Percentiles rank a stretch among this genome's conserved stretches.
phyloP scores from a whole-genome alignment of 176 grass and related monocot species.

The Metroxylon sagu region DNA sequence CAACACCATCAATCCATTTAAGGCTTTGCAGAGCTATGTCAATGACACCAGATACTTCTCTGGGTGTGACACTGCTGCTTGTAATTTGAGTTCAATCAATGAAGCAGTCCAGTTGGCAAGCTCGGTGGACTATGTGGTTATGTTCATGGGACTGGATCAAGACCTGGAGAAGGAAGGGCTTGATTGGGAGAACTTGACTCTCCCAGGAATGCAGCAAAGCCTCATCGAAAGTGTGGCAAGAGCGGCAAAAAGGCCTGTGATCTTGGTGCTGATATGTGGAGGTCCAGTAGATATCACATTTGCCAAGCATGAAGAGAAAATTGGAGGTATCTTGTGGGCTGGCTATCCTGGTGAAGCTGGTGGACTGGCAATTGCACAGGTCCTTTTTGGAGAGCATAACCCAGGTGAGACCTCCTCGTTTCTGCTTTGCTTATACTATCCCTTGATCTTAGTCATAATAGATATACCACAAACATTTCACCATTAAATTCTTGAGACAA shows the following conservation, averaged over 20 bases:
- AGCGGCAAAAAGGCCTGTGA: slow-evolving; percentile 37
- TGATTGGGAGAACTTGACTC: slow-evolving; percentile 42
- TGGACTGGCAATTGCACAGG: slow-evolving; percentile 47
- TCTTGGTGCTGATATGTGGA: slow-evolving; percentile 70
- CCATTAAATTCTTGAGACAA: neutral
- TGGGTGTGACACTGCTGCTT: slow-evolving; percentile 38
- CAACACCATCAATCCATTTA: slow-evolving; percentile 31
- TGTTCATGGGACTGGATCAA: slow-evolving; percentile 64
- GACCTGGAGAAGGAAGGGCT: slow-evolving; percentile 55
- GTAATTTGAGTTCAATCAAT: neutral
- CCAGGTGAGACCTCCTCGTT: slow-evolving; percentile 24
- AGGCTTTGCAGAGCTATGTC: slow-evolving; percentile 21
- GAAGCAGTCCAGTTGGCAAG: slow-evolving; percentile 25
- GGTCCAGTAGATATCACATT: slow-evolving; percentile 63
- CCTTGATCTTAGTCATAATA: neutral
- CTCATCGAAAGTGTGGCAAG: slow-evolving; percentile 48
- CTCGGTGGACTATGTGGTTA: slow-evolving; percentile 29
- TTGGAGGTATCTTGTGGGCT: slow-evolving; percentile 59
- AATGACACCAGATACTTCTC: slow-evolving; percentile 18
- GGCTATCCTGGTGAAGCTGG: slow-evolving; percentile 71
- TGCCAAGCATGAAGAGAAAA: slow-evolving; percentile 38
- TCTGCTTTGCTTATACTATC: neutral
- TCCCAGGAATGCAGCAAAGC: slow-evolving; percentile 58
- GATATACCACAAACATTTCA: neutral
- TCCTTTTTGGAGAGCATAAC: slow-evolving; percentile 69